Evolutionary conservation across 208 protist species (phyloP).

Genomic region (Angomonas ambiguus): DNA sequence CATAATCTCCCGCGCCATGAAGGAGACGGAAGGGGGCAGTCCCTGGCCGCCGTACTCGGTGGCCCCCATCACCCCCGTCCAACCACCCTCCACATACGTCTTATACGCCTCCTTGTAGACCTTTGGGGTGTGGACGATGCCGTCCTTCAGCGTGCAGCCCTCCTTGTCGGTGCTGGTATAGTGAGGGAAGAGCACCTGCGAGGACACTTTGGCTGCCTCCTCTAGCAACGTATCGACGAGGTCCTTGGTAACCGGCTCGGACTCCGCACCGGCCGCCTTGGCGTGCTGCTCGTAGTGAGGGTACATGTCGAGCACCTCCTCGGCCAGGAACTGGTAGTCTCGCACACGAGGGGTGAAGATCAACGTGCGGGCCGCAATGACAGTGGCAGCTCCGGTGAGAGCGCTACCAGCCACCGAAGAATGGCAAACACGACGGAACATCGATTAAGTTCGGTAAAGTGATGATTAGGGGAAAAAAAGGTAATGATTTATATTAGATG

Average conservation of each 20-base stretch:
- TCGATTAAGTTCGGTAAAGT: constrained; percentile 12
- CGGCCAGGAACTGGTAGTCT: constrained; percentile 69
- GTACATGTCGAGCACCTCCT: constrained; percentile 84
- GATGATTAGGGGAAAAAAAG: background rate
- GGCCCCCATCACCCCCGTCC: constrained; percentile 58
- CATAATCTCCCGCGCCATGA: constrained; percentile 65
- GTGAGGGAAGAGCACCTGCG: constrained; percentile 48
- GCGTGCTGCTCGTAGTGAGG: constrained; percentile 60
- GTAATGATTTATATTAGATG: background rate
- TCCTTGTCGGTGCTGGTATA: constrained; percentile 54
- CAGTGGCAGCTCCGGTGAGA: background rate
- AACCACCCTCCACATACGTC: constrained; percentile 63
- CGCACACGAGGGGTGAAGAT: constrained; percentile 42
- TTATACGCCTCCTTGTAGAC: constrained; percentile 89
- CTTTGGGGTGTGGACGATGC: constrained; percentile 59
- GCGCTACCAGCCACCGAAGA: constrained; percentile 8
- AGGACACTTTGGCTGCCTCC: constrained; percentile 55
- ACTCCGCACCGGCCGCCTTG: constrained; percentile 26
- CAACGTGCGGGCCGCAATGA: constrained; percentile 24
- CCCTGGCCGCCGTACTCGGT: constrained; percentile 84
- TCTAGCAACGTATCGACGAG: constrained; percentile 71
- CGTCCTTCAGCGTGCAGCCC: constrained; percentile 49
- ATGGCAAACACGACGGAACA: constrained; percentile 38
- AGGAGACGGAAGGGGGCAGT: constrained; percentile 60
- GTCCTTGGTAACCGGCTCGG: constrained; percentile 51